Evolutionary conservation across 1,139 yeast genomes (phyloP).

Genomic region (Sugiyamaella novakii): DNA sequence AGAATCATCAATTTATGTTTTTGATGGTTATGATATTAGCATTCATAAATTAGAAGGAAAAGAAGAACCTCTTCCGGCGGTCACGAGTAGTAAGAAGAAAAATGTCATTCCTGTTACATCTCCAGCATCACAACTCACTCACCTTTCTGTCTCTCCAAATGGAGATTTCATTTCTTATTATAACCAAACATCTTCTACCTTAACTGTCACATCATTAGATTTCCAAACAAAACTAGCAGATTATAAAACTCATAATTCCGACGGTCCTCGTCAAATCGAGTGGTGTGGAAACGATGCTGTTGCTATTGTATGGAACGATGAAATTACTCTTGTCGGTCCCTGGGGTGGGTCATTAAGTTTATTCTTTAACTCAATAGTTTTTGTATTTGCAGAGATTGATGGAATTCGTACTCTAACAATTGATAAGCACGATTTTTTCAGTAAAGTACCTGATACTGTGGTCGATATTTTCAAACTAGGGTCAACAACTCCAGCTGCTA

Average conservation of each 20-base stretch:
- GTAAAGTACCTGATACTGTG: constrained; percentile 62
- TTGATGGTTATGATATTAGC: constrained; percentile 14
- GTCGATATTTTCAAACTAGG: constrained; percentile 77
- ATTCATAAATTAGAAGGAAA: background rate
- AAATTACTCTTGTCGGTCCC: constrained; percentile 72
- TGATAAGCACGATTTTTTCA: constrained; percentile 61
- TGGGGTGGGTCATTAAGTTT: constrained; percentile 58
- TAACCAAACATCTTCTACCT: constrained; percentile 35
- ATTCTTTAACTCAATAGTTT: constrained; percentile 47
- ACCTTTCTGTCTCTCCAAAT: constrained; percentile 60
- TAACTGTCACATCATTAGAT: constrained; percentile 57
- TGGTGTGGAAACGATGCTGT: constrained; percentile 94
- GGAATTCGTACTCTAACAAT: constrained; percentile 70
- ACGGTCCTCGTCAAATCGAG: constrained; percentile 49
- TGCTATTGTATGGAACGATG: constrained; percentile 60
- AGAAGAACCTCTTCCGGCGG: background rate
- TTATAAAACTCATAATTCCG: constrained; percentile 44
- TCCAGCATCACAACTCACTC: constrained; percentile 9
- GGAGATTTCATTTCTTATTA: constrained; percentile 62
- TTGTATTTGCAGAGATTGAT: constrained; percentile 58
- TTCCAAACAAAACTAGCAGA: constrained; percentile 58
- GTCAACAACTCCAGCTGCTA: constrained; percentile 79
- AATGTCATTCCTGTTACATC: background rate
- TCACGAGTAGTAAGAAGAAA: background rate
- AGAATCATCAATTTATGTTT: background rate